phyloP scores from a whole-genome alignment of 139 green algal species.

The Nannochloris sp. region DNA sequence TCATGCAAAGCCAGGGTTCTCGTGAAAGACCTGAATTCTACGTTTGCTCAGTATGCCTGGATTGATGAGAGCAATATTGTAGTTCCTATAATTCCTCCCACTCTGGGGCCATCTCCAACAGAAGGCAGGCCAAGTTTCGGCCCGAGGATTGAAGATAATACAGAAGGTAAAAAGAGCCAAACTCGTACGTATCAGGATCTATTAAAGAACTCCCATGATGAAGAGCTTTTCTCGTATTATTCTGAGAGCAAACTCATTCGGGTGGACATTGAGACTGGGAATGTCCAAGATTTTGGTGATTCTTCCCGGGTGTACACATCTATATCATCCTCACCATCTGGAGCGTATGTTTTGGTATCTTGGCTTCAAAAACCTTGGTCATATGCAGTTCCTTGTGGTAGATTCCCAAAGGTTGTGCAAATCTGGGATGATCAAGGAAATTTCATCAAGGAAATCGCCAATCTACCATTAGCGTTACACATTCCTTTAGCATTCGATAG shows the following conservation, averaged over 20 bases:
- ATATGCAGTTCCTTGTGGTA: conserved; percentile 75
- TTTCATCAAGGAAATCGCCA: conserved; percentile 61
- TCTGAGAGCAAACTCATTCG: conserved; percentile 54
- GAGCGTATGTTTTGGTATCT: conserved; percentile 67
- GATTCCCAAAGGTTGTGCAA: conserved; percentile 81
- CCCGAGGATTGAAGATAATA: conserved; percentile 78
- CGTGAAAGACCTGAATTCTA: conserved; percentile 44
- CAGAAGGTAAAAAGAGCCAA: conserved; percentile 59
- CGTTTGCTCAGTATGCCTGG: conserved; percentile 62
- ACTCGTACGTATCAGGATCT: conserved; percentile 88
- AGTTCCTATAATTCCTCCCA: conserved; percentile 43
- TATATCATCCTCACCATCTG: conserved; percentile 74
- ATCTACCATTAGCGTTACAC: conserved; percentile 86
- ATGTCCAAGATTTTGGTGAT: conserved; percentile 34
- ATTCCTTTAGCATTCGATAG: conserved; percentile 92
- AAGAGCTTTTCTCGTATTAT: conserved; percentile 86
- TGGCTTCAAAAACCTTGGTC: conserved; percentile 87
- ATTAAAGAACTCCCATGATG: conserved; percentile 81
- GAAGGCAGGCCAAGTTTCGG: conserved; percentile 47
- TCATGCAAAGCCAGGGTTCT: conserved; percentile 48
- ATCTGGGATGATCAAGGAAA: conserved; percentile 52
- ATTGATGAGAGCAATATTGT: conserved; percentile 78
- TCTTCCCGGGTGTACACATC: conserved; percentile 65
- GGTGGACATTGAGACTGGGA: conserved; percentile 40
- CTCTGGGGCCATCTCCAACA: conserved; percentile 17